These are phyloP conservation scores for Rostrohypoxylon terebratum DNA, from an alignment of 495 filamentous ascomycete species.

Conservation along the genomic window DNA sequence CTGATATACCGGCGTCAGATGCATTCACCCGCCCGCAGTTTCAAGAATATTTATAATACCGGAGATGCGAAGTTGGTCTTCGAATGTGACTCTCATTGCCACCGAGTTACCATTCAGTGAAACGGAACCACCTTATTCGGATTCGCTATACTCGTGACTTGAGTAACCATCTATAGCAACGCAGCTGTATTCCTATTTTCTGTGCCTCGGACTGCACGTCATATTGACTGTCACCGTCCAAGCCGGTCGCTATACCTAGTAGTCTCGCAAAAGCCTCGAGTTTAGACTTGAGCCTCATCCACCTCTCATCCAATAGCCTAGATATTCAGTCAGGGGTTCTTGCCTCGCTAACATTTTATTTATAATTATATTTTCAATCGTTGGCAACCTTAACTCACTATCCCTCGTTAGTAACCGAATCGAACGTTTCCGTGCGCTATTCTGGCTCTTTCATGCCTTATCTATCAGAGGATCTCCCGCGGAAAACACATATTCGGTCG, in stretches of 20 bases:
- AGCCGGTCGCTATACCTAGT: not conserved
- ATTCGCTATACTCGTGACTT: not conserved
- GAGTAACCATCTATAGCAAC: not conserved
- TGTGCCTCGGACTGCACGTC: not conserved
- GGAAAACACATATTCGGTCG: slow-evolving; percentile 40
- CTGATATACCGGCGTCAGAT: slow-evolving; percentile 3
- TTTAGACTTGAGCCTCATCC: slow-evolving; percentile 24
- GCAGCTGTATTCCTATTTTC: not conserved
- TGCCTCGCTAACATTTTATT: not conserved
- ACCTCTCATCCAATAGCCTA: not conserved
- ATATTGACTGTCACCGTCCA: not conserved
- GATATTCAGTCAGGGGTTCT: not conserved
- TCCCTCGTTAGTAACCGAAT: slow-evolving; percentile 16
- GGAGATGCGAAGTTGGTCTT: slow-evolving; percentile 11
- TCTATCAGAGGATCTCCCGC: slow-evolving; percentile 42
- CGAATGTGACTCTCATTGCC: slow-evolving; percentile 15
- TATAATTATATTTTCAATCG: slow-evolving; percentile 11
- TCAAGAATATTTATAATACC: slow-evolving; percentile 21
- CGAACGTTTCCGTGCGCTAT: slow-evolving; percentile 22
- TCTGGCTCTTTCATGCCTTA: slow-evolving; percentile 27
- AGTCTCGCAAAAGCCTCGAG: slow-evolving; percentile 1
- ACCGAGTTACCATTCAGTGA: slow-evolving; percentile 18
- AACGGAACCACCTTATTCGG: not conserved
- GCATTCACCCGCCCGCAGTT: slow-evolving; percentile 3
- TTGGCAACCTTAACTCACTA: slow-evolving; percentile 6